These are phyloP conservation scores for Sporisorium reilianum DNA, from an alignment of 1,284 basidiomycete species.

Conservation along the genomic window DNA sequence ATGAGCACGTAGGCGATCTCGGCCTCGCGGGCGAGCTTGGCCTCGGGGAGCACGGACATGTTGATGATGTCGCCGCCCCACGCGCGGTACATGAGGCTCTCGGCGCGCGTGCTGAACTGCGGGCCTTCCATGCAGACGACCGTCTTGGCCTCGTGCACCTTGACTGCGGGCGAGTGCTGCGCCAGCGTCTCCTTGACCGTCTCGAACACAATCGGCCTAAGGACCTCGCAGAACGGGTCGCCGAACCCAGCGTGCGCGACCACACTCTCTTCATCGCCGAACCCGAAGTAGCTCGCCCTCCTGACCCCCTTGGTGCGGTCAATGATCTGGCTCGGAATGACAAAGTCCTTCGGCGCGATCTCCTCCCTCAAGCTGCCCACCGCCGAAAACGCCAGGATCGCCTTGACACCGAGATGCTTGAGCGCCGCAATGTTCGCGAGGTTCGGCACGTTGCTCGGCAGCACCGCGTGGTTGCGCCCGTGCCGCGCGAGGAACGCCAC, in stretches of 20 bases:
- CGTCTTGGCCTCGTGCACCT: slow-evolving; percentile 79
- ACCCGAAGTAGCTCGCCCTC: slow-evolving; percentile 85
- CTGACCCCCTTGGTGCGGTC: slow-evolving; percentile 94
- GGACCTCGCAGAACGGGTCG: slow-evolving; percentile 72
- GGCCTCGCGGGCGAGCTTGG: slow-evolving; percentile 93
- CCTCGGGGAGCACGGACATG: slow-evolving; percentile 94
- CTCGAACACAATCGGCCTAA: slow-evolving; percentile 55
- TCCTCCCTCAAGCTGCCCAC: slow-evolving; percentile 97
- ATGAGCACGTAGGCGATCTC: slow-evolving; percentile 76
- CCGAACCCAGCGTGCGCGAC: slow-evolving; percentile 96
- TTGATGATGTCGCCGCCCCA: slow-evolving; percentile 78
- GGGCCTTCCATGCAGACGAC: slow-evolving; percentile 98
- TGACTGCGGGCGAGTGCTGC: slow-evolving; percentile 37
- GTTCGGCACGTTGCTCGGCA: slow-evolving; percentile 72
- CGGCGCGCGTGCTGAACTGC: slow-evolving; percentile 90
- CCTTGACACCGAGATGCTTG: slow-evolving; percentile 88
- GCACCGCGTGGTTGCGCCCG: slow-evolving; percentile 78
- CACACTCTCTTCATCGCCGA: slow-evolving; percentile 75
- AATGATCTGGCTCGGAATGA: slow-evolving; percentile 91
- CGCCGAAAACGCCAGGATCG: slow-evolving; percentile 92
- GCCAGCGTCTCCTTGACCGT: slow-evolving; percentile 47
- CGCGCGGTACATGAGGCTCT: slow-evolving; percentile 91
- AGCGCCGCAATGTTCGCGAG: slow-evolving; percentile 96
- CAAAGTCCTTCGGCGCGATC: slow-evolving; percentile 81
- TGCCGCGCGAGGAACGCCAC: slow-evolving; percentile 95